These are phyloP conservation scores for Mycena floridula DNA, from an alignment of 768 basidiomycete genomes.

Conservation along the genomic window DNA sequence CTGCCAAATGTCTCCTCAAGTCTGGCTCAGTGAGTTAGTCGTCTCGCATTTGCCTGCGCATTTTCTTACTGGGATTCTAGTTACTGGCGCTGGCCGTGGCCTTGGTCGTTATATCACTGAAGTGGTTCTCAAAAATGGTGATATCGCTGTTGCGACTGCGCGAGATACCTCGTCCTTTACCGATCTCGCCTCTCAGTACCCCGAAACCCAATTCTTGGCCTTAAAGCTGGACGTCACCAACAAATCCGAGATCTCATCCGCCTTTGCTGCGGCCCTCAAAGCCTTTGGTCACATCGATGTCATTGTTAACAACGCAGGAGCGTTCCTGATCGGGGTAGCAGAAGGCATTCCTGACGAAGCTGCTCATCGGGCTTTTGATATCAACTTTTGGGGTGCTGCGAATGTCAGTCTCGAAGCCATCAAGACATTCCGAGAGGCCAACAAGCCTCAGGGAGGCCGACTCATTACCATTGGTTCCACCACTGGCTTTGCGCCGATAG, in stretches of 20 bases:
- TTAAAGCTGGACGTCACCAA: background rate
- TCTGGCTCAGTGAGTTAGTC: background rate
- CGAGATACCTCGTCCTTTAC: background rate
- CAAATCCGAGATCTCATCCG: background rate
- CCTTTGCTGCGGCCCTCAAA: background rate
- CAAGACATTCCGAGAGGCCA: slow-evolving; percentile 28
- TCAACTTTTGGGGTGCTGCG: slow-evolving; percentile 29
- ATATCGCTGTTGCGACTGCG: background rate
- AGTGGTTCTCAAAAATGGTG: background rate
- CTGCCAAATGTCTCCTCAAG: too few species aligned
- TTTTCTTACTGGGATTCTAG: background rate
- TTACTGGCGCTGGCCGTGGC: background rate
- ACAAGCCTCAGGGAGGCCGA: background rate
- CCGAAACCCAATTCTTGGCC: background rate
- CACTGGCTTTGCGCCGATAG: background rate
- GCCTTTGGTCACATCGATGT: background rate
- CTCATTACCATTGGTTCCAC: background rate
- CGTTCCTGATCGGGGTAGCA: background rate
- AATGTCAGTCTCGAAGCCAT: slow-evolving; percentile 26
- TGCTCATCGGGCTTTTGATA: background rate
- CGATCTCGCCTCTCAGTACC: background rate
- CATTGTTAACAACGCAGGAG: background rate
- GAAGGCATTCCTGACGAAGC: background rate
- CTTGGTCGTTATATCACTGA: background rate
- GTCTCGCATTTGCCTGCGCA: background rate